Base-by-base conservation (phyloP, 257 asterid species). In the Ballota nigra region DNA sequence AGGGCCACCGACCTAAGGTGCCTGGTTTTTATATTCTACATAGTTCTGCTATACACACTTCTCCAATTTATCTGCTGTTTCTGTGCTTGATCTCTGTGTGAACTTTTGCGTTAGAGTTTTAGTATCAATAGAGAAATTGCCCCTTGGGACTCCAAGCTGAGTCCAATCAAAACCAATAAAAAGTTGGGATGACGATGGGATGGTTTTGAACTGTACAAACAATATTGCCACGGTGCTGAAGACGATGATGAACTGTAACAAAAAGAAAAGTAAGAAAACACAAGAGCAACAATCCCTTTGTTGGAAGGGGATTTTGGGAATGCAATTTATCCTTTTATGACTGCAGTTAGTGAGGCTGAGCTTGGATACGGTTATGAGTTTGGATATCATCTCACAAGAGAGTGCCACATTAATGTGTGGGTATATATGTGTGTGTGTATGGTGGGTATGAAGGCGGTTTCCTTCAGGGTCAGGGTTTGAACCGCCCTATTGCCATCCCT, bases 111-210 rank as follows among this genome's bases (percentile, higher is more conserved):
- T 24, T 47, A 8, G 33, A 13, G 38, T 68, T 53, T 53, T 33
- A 52, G 18, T 68, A 33, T 67, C 38, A 33, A 33, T 9, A 33
- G 7, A 33, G 38, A 33, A 31, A 52, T 68, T 28, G 47, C 5
- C 28, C 31, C 43, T 24, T 55, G 61, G 33, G 57, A 36, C 41
- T 65, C 61, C 55, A 64, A 33, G 59, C n/a, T 66, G 26, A 31
- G 67, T n/a, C 66, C 59, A 65, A n/a, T 65, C 56, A 13, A 45
- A 71, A 31, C 70, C 51, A 47, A 49, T 62, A 33, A 31, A 31
- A 31, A 31, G 34, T 31, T 60, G 22, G 10, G 31, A n/a, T 3
- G 11, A 1, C 51, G 4, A 41, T 13, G 51, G 47, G 5, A 1
- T 11, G 16, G 51, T 41, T 41, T 41, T 16, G 51, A 41, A 41